Evolutionary conservation across 2,329 filamentous ascomycete species (phyloP).

Genomic region (Colletotrichum gigasporum): DNA sequence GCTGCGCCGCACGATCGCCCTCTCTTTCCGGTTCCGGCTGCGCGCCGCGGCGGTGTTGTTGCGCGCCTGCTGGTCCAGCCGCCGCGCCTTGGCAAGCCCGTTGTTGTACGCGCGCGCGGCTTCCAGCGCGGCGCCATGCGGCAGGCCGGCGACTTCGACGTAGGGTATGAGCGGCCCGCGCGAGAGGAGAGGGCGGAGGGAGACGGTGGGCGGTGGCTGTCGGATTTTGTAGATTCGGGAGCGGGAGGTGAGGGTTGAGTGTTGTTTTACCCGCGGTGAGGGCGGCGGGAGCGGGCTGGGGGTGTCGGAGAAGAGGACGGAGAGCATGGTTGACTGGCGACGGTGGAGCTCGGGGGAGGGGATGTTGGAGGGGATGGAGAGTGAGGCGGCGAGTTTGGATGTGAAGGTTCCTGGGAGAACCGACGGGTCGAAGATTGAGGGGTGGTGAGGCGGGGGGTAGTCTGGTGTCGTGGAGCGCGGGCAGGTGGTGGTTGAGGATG

Average conservation of each 20-base stretch:
- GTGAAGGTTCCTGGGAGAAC: slow-evolving; percentile 9
- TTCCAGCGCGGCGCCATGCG: slow-evolving; percentile 25
- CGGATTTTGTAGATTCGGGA: not conserved
- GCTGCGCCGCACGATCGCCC: slow-evolving; percentile 34
- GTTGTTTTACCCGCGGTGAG: slow-evolving; percentile 4
- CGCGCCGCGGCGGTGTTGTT: slow-evolving; percentile 51
- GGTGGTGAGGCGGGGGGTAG: not conserved
- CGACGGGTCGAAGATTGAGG: not conserved
- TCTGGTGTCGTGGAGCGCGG: not conserved
- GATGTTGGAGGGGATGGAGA: slow-evolving; percentile 35
- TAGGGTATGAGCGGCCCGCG: slow-evolving; percentile 24
- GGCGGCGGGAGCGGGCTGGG: slow-evolving; percentile 41
- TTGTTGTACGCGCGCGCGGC: slow-evolving; percentile 36
- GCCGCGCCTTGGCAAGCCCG: slow-evolving; percentile 36
- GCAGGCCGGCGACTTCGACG: slow-evolving; percentile 29
- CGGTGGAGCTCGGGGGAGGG: slow-evolving; percentile 29
- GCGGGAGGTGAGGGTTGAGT: not conserved
- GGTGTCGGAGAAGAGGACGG: slow-evolving; percentile 36
- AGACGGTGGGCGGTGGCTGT: not conserved
- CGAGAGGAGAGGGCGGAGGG: not conserved
- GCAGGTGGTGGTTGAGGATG: not conserved
- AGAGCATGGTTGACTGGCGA: slow-evolving; percentile 33
- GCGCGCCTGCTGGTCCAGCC: slow-evolving; percentile 40
- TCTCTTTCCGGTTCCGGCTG: slow-evolving; percentile 36
- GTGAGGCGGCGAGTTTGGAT: slow-evolving; percentile 33